Evolutionary conservation across 306 rosid genomes (phyloP).

Genomic region (Carpinus fangiana): DNA sequence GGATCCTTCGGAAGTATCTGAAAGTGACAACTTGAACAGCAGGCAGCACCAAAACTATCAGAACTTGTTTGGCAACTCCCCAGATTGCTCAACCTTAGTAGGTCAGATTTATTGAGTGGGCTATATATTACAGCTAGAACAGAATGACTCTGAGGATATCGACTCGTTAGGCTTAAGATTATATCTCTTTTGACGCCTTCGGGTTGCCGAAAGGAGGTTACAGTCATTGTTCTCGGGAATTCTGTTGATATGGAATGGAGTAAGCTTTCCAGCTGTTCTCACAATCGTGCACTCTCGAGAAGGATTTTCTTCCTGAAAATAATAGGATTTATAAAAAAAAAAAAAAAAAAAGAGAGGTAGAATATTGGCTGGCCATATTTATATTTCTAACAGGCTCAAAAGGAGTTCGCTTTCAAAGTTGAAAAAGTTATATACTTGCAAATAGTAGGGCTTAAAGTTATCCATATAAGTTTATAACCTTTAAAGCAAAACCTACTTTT

Average conservation of each 20-base stretch:
- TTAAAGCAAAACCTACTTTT: not conserved
- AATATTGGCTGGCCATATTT: not conserved
- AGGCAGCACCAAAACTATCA: constrained; percentile 37
- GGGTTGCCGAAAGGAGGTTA: constrained; percentile 69
- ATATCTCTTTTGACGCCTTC: constrained; percentile 85
- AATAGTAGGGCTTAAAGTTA: constrained; percentile 9
- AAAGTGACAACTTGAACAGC: constrained; percentile 83
- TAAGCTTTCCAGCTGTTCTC: constrained; percentile 93
- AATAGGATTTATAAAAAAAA: constrained; percentile 2
- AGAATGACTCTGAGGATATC: constrained; percentile 75
- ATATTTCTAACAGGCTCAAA: not conserved
- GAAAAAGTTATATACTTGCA: not conserved
- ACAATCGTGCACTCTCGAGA: constrained; percentile 90
- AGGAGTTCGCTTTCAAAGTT: not conserved
- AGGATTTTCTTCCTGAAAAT: constrained; percentile 78
- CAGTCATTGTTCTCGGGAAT: constrained; percentile 69
- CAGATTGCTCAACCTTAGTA: constrained; percentile 39
- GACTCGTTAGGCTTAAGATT: constrained; percentile 69
- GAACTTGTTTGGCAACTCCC: constrained; percentile 30
- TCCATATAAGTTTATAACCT: not conserved
- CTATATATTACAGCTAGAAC: constrained; percentile 73
- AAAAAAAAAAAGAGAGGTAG: constrained; percentile 3
- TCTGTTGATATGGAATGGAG: constrained; percentile 85
- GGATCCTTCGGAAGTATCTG: constrained; percentile 84
- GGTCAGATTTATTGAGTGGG: constrained; percentile 74